Base-by-base conservation (phyloP, 768 basidiomycete genomes). In the Suillus tomentosus region DNA sequence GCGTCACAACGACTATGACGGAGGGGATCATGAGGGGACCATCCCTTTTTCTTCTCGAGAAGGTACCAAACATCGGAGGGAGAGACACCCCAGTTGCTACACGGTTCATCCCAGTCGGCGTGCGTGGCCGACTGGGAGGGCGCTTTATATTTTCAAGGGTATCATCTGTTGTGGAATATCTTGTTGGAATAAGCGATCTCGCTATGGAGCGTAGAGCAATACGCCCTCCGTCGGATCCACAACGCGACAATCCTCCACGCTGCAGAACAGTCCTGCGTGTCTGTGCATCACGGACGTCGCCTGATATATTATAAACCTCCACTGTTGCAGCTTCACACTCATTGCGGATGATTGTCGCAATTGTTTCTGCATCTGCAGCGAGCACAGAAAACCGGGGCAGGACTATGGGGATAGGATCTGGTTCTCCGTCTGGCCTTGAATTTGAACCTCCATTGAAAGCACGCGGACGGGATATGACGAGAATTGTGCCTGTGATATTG, bases 351-450 rank as follows among this genome's bases (percentile, higher is more conserved):
- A 82, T 76, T 42, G 82, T 85, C 2, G 84, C 78, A 13, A 84
- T 82, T 14, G 80, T 79, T 72, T 93, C 89, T 9, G 79, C 76
- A 69, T 93, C 87, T 3, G 88, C 84, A 11, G 87, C 84, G 17
- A 91, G 81, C 17, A 92, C 83, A 19, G 84, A 86, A 69, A 94
- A 91, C 15, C 83, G 81, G 4, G 92, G 92, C 31, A 93, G 71
- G 47, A 84, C 76, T 50, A 92, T 75, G n/a, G 85, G 82, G 47
- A 84, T 81, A 10, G 78, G 74, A 62, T 82, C 82, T n/a, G 42
- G 51, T 39, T 78, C 77, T 36, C 61, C 42, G 9, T 76, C 77
- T 39, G 65, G 62, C 56, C 62, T 34, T 58, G 68, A 54, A 62
- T 60, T 42, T 47, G 60, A 36, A 27, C 51, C 73, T 67, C 43